Base-by-base conservation (phyloP, 257 asterid species). In the Fraxinus quadrangulata region DNA sequence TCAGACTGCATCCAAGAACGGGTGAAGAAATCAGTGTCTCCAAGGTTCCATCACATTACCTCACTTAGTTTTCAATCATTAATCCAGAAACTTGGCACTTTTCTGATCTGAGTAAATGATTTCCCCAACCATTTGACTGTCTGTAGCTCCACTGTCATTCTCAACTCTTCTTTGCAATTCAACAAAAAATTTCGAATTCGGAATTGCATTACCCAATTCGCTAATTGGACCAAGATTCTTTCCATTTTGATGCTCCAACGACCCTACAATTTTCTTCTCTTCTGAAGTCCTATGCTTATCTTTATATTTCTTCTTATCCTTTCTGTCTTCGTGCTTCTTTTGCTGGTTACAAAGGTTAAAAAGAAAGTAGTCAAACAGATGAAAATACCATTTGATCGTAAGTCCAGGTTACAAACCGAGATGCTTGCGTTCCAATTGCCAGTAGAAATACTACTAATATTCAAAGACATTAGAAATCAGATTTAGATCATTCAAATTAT, bases 311-410 rank as follows among this genome's bases (percentile, higher is more conserved):
- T 73, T 81, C 76, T 81, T 88, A 26, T 88, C 90, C 86, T 87
- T 79, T 80, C 83, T 87, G 85, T 82, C 88, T 76, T 33, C 76
- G 80, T 83, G 87, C 81, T 86, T 84, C 80, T 83, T 40, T 40
- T 11, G 12, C 47, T 40, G 47, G 47, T 40, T 40, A 10, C 14
- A 11, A 40, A 40, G 16, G 14, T 9, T 39, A 39, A 40, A 9
- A 40, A 40, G 16, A 11, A 0, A 2, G 47, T 40, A 40, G 47
- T 40, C 16, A 40, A 40, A 40, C 47, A 40, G 47, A 40, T 39
- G 47, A 39, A 39, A 39, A 39, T 10, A 39, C 47, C 40, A 36
- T 37, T 37, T 6, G 10, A 7, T 37, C 40, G 42, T 8, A 37
- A 37, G 42, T 37, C 42, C 42, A 8, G 12, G 47, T 40, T 40